These are phyloP conservation scores for Discostella pseudostelligera DNA, from an alignment of 108 stramenopile species.

Conservation along the genomic window DNA sequence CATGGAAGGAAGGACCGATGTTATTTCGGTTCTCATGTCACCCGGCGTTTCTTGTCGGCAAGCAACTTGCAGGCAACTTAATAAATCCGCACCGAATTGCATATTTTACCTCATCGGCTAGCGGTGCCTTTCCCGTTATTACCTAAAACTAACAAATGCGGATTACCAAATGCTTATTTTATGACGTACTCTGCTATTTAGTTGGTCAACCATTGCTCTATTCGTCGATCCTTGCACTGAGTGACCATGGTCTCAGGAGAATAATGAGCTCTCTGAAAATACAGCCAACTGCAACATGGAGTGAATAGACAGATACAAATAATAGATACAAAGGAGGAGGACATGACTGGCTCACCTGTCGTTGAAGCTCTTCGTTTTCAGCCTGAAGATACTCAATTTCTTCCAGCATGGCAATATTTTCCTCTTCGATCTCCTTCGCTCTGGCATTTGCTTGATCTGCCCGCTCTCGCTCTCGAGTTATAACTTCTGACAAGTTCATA, in stretches of 20 bases:
- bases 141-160: no score
- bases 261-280: slow-evolving; percentile 32
- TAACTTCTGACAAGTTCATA: slow-evolving; percentile 46
- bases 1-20: neutral
- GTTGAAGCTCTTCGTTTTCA: slow-evolving; percentile 44
- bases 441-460: slow-evolving; percentile 40
- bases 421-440: slow-evolving; percentile 48
- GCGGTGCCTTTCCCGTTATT: no score
- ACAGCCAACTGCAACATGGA: slow-evolving; percentile 20
- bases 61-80: no score
- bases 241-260: neutral
- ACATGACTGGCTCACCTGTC: slow-evolving; percentile 20
- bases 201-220: no score
- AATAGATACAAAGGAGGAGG: no score
- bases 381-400: slow-evolving; percentile 49
- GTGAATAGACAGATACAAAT: neutral
- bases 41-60: no score
- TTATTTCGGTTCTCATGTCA: neutral
- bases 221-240: no score
- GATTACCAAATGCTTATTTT: no score
- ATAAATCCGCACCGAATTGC: no score
- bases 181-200: no score
- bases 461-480: slow-evolving; percentile 43
- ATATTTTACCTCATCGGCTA: no score
- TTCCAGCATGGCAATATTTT: slow-evolving; percentile 58